Percentiles rank a stretch among this genome's conserved stretches.
phyloP scores from a whole-genome alignment of 345 rosid genomes.

The Syzygium aqueum region DNA sequence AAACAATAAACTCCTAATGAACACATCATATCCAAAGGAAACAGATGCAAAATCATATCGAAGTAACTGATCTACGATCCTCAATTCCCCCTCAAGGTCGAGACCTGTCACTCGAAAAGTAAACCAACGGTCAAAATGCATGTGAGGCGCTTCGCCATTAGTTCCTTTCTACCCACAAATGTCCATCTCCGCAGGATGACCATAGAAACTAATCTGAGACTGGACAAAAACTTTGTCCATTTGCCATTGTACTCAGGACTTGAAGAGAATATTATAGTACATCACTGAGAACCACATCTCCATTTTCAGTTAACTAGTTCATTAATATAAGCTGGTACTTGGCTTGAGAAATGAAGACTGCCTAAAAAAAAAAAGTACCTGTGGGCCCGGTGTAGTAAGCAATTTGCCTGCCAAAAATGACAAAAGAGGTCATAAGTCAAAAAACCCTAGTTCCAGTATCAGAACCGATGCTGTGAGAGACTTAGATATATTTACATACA shows the following conservation, averaged over 20 bases:
- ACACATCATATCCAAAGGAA: not conserved
- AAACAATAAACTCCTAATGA: not conserved
- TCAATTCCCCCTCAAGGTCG: not conserved
- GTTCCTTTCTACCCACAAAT: not conserved
- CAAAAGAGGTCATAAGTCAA: not conserved
- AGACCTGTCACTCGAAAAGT: not conserved
- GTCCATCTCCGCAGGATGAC: not conserved
- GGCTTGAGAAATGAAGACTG: not conserved
- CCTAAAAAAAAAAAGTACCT: slow-evolving; percentile 29
- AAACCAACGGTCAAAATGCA: not conserved
- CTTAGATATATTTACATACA: not conserved
- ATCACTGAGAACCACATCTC: not conserved
- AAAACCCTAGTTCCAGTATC: not conserved
- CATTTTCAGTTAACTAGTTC: not conserved
- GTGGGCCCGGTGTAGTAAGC: slow-evolving; percentile 82
- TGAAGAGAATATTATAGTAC: not conserved
- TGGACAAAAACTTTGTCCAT: not conserved
- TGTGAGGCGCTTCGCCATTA: not conserved
- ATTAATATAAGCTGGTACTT: not conserved
- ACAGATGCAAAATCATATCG: not conserved
- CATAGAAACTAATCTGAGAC: not conserved
- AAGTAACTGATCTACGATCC: not conserved
- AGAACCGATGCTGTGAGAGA: not conserved
- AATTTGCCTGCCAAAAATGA: slow-evolving; percentile 52
- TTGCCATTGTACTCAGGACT: not conserved